These are phyloP conservation scores for Violaceomyces palustris DNA, from an alignment of 1,284 basidiomycete species.

Conservation along the genomic window DNA sequence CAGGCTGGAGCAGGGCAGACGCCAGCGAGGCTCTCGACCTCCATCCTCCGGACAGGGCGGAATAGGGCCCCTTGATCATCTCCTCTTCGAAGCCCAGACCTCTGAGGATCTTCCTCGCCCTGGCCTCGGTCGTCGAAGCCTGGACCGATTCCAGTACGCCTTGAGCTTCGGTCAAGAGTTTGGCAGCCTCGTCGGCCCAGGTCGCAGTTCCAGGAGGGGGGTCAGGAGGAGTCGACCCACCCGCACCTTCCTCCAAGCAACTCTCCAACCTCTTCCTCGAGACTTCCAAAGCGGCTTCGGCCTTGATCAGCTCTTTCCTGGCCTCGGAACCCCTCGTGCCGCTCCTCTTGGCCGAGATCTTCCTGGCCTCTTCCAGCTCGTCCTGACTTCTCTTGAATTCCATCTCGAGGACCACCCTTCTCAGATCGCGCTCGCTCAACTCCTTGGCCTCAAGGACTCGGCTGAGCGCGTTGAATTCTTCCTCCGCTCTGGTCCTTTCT, in stretches of 20 bases:
- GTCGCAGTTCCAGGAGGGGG: neutral
- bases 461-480: conserved; percentile 45
- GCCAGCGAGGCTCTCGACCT: conserved; percentile 60
- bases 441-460: conserved; percentile 46
- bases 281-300: conserved; percentile 41
- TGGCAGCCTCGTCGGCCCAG: conserved; percentile 43
- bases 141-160: conserved; percentile 50
- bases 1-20: conserved; percentile 55
- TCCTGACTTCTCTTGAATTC: conserved; percentile 48
- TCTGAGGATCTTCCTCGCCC: conserved; percentile 61
- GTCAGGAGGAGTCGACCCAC: too few relatives aligned
- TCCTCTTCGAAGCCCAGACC: conserved; percentile 64
- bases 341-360: conserved; percentile 61
- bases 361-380: conserved; percentile 58
- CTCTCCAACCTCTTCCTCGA: too few relatives aligned
- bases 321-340: conserved; percentile 64
- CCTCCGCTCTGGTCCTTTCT: conserved; percentile 35
- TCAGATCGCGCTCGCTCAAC: conserved; percentile 11
- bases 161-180: conserved; percentile 51
- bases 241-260: too few relatives aligned
- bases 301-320: conserved; percentile 58
- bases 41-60: conserved; percentile 67
- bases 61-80: conserved; percentile 58
- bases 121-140: conserved; percentile 58
- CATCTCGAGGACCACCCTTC: conserved; percentile 39